Evolutionary conservation across 305 asterid genomes (phyloP).

Genomic region (Coffea humblotiana): DNA sequence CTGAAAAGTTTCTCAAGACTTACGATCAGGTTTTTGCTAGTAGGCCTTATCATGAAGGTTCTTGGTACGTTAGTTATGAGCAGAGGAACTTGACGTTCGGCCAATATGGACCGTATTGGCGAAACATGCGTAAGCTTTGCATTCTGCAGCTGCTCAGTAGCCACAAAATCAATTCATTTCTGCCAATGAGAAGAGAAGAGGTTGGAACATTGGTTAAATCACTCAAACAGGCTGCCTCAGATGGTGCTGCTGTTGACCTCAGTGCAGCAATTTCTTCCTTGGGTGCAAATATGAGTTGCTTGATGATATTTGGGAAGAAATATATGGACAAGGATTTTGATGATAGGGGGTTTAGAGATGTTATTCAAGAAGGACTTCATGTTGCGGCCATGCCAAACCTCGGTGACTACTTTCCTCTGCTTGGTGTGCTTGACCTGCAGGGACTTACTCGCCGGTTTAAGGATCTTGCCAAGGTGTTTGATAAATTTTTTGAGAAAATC

Average conservation of each 20-base stretch:
- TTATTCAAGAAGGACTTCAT: conserved; percentile 33
- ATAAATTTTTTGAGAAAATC: conserved; percentile 39
- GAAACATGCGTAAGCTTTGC: conserved; percentile 26
- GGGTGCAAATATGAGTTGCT: conserved; percentile 29
- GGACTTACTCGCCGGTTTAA: conserved; percentile 33
- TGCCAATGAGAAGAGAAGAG: conserved; percentile 36
- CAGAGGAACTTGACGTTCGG: conserved; percentile 21
- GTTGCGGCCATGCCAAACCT: conserved; percentile 30
- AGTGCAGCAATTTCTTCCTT: conserved; percentile 20
- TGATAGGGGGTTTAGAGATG: conserved; percentile 37
- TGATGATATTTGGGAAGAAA: conserved; percentile 54
- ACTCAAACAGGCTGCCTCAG: conserved; percentile 7
- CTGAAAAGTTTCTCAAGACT: conserved; percentile 26
- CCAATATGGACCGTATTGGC: conserved; percentile 28
- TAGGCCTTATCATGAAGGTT: conserved; percentile 25
- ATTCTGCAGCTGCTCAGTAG: conserved; percentile 22
- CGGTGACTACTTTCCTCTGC: conserved; percentile 39
- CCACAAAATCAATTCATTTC: conserved; percentile 21
- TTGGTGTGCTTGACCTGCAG: conserved; percentile 37
- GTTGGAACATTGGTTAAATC: conserved; percentile 15
- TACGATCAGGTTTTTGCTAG: conserved; percentile 28
- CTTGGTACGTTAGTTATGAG: conserved; percentile 25
- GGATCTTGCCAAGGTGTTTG: conserved; percentile 30
- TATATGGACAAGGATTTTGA: conserved; percentile 37
- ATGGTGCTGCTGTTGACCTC: conserved; percentile 22